Evolutionary conservation across 306 rosid genomes (phyloP), one percentile per base, ranked within the genome.

Genomic region (Inga oerstediana): DNA sequence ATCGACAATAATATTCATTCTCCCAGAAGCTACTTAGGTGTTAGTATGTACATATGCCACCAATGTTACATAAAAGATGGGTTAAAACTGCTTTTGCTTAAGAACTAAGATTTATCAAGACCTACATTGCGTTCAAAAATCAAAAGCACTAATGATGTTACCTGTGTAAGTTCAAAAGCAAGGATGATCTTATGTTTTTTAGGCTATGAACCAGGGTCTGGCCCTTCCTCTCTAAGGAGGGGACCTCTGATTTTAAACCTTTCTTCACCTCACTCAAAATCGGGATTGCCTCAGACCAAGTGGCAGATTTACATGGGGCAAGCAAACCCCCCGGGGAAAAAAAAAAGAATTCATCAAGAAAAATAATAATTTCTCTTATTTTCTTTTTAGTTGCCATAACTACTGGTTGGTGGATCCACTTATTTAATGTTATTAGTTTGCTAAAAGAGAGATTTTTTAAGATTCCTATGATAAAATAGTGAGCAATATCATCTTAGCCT

Each of bases 391-490:
- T 32, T 30, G 41, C 70, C 44, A 34, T 32, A 32, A 7, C 48
- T 39, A 5, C 5, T 56, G n/a, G 7, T 24, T 56, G 45, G 61
- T 72, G 58, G 37, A 30, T 52, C 44, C 45, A 72, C 65, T 13
- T 41, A 61, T 74, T 39, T 49, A 59, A 34, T 52, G 17, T 74
- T 64, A 64, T 3, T 56, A 51, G 76, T 65, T 74, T 74, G 34
- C 44, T 43, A 9, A 43, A 62, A 64, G 56, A 71, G 54, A 70
- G 27, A 74, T 74, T n/a, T 30, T 80, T 59, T 17, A 68, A 76
- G 41, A 30, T 34, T 39, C 43, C n/a, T 65, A 13, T 6, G 4
- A 15, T 65, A 65, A 65, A 65, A 65, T 65, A 32, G 24, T 24
- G 15, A 24, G 67, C 14, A 61, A 10, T 61, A 24, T n/a, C 14